Evolutionary conservation across 2,329 filamentous ascomycete genomes (phyloP).

Genomic region (Exophiala xenobiotica): DNA sequence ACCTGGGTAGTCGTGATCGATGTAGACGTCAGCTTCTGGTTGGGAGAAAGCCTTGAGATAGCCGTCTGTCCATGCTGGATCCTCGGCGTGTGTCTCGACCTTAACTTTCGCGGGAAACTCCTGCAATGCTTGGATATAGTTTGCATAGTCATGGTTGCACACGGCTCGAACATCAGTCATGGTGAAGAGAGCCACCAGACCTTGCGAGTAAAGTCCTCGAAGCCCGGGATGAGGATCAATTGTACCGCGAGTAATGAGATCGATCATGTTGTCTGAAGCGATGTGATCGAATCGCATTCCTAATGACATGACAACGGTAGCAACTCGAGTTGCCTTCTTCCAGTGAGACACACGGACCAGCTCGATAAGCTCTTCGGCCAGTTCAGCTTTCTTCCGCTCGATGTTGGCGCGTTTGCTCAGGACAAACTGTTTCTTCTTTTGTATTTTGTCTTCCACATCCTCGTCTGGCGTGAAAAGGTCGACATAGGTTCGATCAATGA

Average conservation of each 20-base stretch:
- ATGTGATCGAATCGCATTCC: slow-evolving; percentile 89
- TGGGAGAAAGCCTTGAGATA: slow-evolving; percentile 77
- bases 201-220: slow-evolving; percentile 75
- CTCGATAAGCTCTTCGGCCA: slow-evolving; percentile 79
- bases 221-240: slow-evolving; percentile 89
- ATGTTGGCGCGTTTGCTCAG: slow-evolving; percentile 71
- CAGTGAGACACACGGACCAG: slow-evolving; percentile 80
- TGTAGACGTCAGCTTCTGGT: slow-evolving; percentile 78
- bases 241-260: slow-evolving; percentile 76
- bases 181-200: slow-evolving; percentile 77
- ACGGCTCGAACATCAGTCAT: slow-evolving; percentile 82
- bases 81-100: slow-evolving; percentile 69
- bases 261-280: slow-evolving; percentile 76
- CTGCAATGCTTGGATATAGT: slow-evolving; percentile 80
- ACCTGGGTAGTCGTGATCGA: slow-evolving; percentile 88
- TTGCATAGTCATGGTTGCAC: slow-evolving; percentile 82
- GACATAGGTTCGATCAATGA: slow-evolving; percentile 71
- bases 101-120: slow-evolving; percentile 73
- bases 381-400: slow-evolving; percentile 75
- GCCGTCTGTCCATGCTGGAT: slow-evolving; percentile 73
- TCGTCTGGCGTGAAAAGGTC: slow-evolving; percentile 68
- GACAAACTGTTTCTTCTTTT: slow-evolving; percentile 70
- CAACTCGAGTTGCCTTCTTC: slow-evolving; percentile 90
- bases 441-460: slow-evolving; percentile 61
- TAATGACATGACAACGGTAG: slow-evolving; percentile 85